Evolutionary conservation across 2,329 filamentous ascomycete genomes (phyloP).

Genomic region (Colletotrichum eremochloae): DNA sequence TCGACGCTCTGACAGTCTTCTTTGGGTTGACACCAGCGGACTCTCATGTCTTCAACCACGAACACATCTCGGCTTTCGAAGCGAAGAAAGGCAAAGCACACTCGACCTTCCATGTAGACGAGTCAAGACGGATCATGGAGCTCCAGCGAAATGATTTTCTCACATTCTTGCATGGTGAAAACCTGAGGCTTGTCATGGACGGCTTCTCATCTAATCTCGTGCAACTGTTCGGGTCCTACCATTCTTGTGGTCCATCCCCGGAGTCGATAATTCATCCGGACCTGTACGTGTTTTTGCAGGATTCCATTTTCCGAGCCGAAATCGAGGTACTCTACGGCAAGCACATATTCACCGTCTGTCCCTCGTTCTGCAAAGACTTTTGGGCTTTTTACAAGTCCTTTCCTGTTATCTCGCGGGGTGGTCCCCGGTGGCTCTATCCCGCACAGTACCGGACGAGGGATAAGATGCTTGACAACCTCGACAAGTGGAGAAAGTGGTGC

Average conservation of each 20-base stretch:
- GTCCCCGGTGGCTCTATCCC: conserved; percentile 33
- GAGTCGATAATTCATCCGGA: conserved; percentile 4
- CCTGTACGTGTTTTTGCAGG: conserved; percentile 17
- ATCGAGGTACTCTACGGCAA: conserved; percentile 31
- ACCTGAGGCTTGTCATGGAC: conserved; percentile 19
- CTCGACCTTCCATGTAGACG: conserved; percentile 16
- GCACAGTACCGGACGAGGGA: conserved; percentile 24
- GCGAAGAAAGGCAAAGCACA: neutral
- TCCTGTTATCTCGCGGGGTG: conserved; percentile 19
- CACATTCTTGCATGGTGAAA: conserved; percentile 23
- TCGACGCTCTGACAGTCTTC: conserved; percentile 29
- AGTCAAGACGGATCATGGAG: conserved; percentile 32
- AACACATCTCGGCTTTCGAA: conserved; percentile 26
- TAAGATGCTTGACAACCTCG: conserved; percentile 17
- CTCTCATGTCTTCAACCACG: conserved; percentile 29
- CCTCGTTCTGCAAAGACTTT: conserved; percentile 28
- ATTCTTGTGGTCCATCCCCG: neutral
- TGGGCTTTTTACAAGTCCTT: conserved; percentile 36
- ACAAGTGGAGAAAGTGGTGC: conserved; percentile 18
- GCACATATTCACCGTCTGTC: conserved; percentile 18
- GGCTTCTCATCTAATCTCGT: conserved; percentile 16
- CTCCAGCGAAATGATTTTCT: conserved; percentile 34
- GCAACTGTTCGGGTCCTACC: neutral
- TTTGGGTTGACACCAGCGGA: conserved; percentile 25
- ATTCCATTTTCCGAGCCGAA: conserved; percentile 27